phyloP scores from a whole-genome alignment of 176 grass and related monocot species.

The Ananas comosus region DNA sequence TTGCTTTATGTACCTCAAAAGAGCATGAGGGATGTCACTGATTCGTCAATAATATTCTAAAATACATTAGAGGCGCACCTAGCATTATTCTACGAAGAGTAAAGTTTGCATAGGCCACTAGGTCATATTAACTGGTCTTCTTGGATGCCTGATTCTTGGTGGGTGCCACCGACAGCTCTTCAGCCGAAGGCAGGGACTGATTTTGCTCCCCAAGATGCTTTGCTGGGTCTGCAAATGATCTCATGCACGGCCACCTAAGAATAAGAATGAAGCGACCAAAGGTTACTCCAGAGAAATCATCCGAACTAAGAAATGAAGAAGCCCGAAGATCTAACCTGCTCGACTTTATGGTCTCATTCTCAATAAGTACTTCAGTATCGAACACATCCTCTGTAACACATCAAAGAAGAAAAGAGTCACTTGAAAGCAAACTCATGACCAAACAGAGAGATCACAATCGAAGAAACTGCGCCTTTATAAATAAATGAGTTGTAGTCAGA shows the following conservation, averaged over 20 bases:
- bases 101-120: background rate
- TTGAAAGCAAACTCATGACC: background rate
- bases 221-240: conserved; percentile 1
- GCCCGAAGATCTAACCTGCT: background rate
- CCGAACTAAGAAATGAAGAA: background rate
- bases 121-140: background rate
- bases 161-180: background rate
- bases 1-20: background rate
- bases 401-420: background rate
- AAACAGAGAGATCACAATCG: background rate
- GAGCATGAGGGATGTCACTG: background rate
- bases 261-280: background rate
- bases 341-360: background rate
- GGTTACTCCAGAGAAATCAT: background rate
- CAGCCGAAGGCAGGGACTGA: background rate
- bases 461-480: background rate
- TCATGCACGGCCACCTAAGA: background rate
- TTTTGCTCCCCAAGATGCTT: background rate
- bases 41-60: background rate
- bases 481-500: background rate
- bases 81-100: background rate
- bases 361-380: background rate
- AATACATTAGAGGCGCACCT: background rate
- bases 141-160: background rate
- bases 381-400: background rate